A percentile compares a stretch with the other conserved stretches of the same genome.
Evolutionary conservation across 345 rosid genomes (phyloP).

Genomic region (Hypericum perforatum): DNA sequence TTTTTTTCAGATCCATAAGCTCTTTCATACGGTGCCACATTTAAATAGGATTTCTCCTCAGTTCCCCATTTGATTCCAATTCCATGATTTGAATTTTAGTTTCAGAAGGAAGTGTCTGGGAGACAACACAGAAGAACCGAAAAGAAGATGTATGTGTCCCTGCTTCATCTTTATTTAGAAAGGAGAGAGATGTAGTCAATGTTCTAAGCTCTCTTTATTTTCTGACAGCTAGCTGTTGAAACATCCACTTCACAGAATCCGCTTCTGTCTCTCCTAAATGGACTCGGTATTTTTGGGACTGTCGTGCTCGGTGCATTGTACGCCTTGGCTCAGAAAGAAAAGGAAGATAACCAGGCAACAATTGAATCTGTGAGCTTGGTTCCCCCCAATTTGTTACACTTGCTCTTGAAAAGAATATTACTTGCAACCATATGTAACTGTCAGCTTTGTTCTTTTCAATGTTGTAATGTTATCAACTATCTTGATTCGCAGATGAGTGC

Average conservation of each 20-base stretch:
- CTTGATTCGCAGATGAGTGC: slow-evolving; percentile 45
- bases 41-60: background rate
- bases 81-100: slow-evolving; percentile 13
- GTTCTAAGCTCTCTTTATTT: slow-evolving; percentile 7
- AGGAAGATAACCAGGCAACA: background rate
- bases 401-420: background rate
- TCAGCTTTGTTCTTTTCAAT: slow-evolving; percentile 1
- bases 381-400: background rate
- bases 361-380: background rate
- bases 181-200: background rate
- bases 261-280: background rate
- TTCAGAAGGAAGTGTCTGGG: slow-evolving; percentile 39
- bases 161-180: slow-evolving; percentile 16
- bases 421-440: background rate
- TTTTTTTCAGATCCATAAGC: too few relatives aligned
- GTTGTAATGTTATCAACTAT: slow-evolving; percentile 9
- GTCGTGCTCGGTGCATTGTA: background rate
- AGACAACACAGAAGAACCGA: slow-evolving; percentile 24
- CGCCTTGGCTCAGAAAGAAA: background rate
- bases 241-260: slow-evolving; percentile 7
- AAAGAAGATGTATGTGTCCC: slow-evolving; percentile 41
- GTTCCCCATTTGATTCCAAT: background rate
- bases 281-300: background rate
- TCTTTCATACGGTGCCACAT: background rate
- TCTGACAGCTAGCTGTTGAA: background rate